Evolutionary conservation across 495 filamentous ascomycete species (phyloP), one percentile per base, ranked within the genome.

Genomic region (Cercophora newfieldiana): DNA sequence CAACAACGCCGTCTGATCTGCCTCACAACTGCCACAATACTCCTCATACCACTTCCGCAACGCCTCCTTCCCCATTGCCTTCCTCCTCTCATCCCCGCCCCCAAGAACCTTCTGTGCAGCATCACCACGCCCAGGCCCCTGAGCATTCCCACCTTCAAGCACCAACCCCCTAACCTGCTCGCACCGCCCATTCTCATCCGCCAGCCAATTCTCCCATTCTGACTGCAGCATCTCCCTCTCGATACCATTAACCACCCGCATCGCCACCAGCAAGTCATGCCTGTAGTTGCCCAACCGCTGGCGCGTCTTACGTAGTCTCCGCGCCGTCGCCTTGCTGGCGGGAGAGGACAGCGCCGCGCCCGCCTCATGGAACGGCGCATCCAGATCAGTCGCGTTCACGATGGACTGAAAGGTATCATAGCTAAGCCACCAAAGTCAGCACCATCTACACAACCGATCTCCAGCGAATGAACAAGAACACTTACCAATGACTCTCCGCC

Each of bases 141-240:
- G 58, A 68, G 25, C 62, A 55, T 57, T 74, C 70, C 7, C 24
- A 58, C 53, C 21, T 71, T 73, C n/a, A 16, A 79, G 59, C 66
- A 91, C 72, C 63, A 89, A 75, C 8, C 72, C 75, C 64, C 82
- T 80, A 3, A 92, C 83, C 70, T 86, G 82, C 53, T 83, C 83
- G 77, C 93, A 97, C 63, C 88, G 85, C 24, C 76, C 70, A 60
- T 81, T 83, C 78, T 97, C 94, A 48, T 88, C 87, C 4, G 80
- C 72, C 18, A 98, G 82, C 93, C 93, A 98, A 48, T 89, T 89
- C 78, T 96, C 93, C 89, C 91, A 99, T 79, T 97, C 94, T 2
- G 86, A 89, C 62, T 85, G 82, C 63, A 98, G 67, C 72, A 96
- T 88, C 74, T 97, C 94, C 59, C 81, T 78, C 79, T 99, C 95